phyloP scores from a whole-genome alignment of 441 rosid genomes.

The Melastoma candidum region DNA sequence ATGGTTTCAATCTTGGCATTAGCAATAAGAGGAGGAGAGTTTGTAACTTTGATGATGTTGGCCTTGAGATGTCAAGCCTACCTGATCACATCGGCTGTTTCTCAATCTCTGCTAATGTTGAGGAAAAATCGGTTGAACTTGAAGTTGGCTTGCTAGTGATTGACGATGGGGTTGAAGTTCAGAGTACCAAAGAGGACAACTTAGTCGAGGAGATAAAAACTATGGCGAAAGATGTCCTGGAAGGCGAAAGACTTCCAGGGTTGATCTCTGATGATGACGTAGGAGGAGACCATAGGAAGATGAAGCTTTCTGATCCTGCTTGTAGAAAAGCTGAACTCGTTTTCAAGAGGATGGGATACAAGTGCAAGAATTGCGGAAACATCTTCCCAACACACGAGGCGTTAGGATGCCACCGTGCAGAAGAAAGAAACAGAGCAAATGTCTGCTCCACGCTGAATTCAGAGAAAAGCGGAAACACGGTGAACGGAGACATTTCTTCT shows the following conservation, averaged over 20 bases:
- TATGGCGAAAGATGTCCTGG: background rate
- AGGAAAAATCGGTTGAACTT: background rate
- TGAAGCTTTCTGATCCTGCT: background rate
- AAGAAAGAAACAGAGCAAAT: too few relatives aligned
- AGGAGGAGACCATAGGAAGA: background rate
- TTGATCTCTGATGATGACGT: background rate
- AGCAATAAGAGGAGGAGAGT: too few relatives aligned
- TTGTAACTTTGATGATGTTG: background rate
- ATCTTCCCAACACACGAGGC: constrained; percentile 9
- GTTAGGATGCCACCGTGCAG: constrained; percentile 3
- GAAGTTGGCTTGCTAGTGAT: background rate
- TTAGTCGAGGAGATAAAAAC: background rate
- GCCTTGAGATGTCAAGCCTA: background rate
- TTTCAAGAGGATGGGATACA: background rate
- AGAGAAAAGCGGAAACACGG: too few relatives aligned
- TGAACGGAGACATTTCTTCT: too few relatives aligned
- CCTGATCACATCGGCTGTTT: background rate
- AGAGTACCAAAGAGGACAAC: background rate
- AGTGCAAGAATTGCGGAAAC: constrained; percentile 5
- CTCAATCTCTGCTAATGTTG: background rate
- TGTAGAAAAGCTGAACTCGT: background rate
- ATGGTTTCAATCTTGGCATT: background rate
- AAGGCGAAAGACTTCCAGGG: background rate
- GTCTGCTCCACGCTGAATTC: too few relatives aligned
- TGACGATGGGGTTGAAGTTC: constrained; percentile 1